Percentiles rank a stretch among this genome's conserved stretches.
Conservation (phyloP, 192 early-diverging fungal species). For the Coemansia sp. region DNA sequence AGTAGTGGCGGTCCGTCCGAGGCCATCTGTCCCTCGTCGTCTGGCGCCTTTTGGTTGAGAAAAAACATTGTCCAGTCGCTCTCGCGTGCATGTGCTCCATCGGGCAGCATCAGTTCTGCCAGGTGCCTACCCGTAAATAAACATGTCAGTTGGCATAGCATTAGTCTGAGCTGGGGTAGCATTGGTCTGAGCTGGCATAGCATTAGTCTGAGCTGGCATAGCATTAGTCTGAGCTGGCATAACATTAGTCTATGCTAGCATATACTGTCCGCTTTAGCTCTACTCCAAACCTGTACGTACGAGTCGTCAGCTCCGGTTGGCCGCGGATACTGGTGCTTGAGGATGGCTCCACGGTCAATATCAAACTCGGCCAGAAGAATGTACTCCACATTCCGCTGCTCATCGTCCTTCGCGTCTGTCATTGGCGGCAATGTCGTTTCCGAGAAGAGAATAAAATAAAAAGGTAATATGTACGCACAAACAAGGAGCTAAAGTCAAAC, state of each 20-base stretch:
- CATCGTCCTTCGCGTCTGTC: conserved; percentile 19
- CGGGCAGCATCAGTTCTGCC: conserved; percentile 96
- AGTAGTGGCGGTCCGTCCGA: conserved; percentile 65
- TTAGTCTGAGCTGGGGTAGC: not conserved
- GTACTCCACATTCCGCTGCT: conserved; percentile 67
- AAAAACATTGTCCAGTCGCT: conserved; percentile 96
- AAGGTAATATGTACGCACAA: not conserved
- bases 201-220: too few relatives aligned
- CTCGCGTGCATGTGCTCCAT: conserved; percentile 89
- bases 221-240: not conserved
- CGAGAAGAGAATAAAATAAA: conserved; percentile 13
- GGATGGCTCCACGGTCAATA: conserved; percentile 86
- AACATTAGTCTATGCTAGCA: not conserved
- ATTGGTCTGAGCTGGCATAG: not conserved
- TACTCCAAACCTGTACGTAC: conserved; percentile 40
- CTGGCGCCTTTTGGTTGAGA: conserved; percentile 69
- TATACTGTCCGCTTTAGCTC: not conserved
- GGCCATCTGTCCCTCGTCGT: conserved; percentile 33
- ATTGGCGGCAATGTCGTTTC: conserved; percentile 8
- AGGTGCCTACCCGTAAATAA: conserved; percentile 45
- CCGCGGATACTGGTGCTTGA: conserved; percentile 85
- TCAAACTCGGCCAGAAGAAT: conserved; percentile 95
- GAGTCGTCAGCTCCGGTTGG: conserved; percentile 81
- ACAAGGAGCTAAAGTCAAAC: not conserved
- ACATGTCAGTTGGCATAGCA: not conserved